Percentiles rank a stretch among this genome's conserved stretches.
These are phyloP conservation scores for Tricholoma terreum DNA, from an alignment of 768 basidiomycete genomes.

Conservation along the genomic window DNA sequence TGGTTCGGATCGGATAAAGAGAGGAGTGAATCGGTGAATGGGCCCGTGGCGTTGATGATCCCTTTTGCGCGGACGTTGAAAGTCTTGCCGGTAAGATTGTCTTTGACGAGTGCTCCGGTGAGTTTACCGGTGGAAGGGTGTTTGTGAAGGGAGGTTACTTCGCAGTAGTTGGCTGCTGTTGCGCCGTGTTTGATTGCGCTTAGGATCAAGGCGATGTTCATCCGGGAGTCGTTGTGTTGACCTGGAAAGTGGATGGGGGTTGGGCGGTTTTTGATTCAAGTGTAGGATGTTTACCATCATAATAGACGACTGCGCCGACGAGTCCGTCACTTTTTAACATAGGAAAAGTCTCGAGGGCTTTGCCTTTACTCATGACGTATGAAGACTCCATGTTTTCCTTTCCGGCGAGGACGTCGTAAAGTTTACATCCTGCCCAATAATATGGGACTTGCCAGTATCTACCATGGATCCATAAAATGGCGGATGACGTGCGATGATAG, in stretches of 20 bases:
- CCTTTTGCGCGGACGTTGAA: constrained; percentile 87
- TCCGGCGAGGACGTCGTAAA: constrained; percentile 94
- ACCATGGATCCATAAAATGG: constrained; percentile 8
- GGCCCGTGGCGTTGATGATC: constrained; percentile 95
- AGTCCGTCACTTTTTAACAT: constrained; percentile 93
- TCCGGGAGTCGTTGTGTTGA: constrained; percentile 97
- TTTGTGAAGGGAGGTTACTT: constrained; percentile 79
- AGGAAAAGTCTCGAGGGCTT: constrained; percentile 92
- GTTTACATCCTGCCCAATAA: constrained; percentile 91
- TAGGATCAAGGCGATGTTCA: constrained; percentile 95
- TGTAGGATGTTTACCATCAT: constrained; percentile 73
- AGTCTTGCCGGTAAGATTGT: constrained; percentile 78
- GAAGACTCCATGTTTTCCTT: constrained; percentile 96
- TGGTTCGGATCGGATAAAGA: constrained; percentile 74
- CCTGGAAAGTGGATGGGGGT: constrained; percentile 42
- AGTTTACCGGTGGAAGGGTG: constrained; percentile 53
- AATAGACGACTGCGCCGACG: constrained; percentile 94
- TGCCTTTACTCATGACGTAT: constrained; percentile 92
- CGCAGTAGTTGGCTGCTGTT: constrained; percentile 83
- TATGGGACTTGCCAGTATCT: constrained; percentile 98
- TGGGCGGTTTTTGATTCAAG: no score
- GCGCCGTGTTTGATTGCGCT: constrained; percentile 93
- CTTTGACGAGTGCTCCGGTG: constrained; percentile 71
- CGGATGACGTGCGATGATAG: constrained; percentile 13
- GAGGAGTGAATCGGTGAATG: constrained; percentile 85